phyloP scores from a whole-genome alignment of 495 filamentous ascomycete genomes.

The Clohesyomyces aquaticus region DNA sequence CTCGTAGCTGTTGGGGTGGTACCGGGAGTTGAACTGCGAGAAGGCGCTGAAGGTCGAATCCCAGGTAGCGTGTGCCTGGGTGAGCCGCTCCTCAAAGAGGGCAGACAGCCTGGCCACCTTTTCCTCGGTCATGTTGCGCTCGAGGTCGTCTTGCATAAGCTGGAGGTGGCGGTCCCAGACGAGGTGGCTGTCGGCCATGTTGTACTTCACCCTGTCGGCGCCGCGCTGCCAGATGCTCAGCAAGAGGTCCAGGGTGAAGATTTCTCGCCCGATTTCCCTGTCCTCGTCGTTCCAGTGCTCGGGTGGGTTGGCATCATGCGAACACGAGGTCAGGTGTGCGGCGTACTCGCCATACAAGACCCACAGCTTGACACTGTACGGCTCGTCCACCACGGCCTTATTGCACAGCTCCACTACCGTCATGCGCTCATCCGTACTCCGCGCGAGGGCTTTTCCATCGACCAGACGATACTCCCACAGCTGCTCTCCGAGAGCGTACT shows the following conservation, averaged over 20 bases:
- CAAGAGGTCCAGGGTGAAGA: conserved; percentile 78
- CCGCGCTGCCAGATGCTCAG: conserved; percentile 79
- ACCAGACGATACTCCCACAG: conserved; percentile 68
- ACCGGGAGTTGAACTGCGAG: conserved; percentile 77
- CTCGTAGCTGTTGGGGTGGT: conserved; percentile 77
- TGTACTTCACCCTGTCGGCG: conserved; percentile 75
- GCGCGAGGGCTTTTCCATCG: conserved; percentile 65
- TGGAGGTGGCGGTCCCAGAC: conserved; percentile 85
- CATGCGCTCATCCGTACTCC: conserved; percentile 65
- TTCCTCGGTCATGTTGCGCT: conserved; percentile 58
- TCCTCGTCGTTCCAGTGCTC: conserved; percentile 77
- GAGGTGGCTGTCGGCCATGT: conserved; percentile 79
- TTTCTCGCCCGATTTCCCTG: conserved; percentile 68
- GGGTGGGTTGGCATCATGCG: conserved; percentile 49
- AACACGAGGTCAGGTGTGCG: conserved; percentile 67
- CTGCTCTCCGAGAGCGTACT: conserved; percentile 69
- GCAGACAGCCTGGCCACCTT: conserved; percentile 67
- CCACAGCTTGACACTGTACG: conserved; percentile 85
- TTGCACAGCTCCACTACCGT: conserved; percentile 82
- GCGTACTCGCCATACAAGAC: conserved; percentile 85
- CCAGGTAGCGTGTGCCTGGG: conserved; percentile 81
- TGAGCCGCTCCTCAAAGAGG: conserved; percentile 74
- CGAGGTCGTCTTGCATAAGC: conserved; percentile 63
- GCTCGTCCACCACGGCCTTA: conserved; percentile 79
- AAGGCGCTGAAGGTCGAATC: conserved; percentile 81